Percentiles rank a stretch among this genome's conserved stretches.
Evolutionary conservation across 2,329 filamentous ascomycete species (phyloP).

Genomic region (Alternaria solani): DNA sequence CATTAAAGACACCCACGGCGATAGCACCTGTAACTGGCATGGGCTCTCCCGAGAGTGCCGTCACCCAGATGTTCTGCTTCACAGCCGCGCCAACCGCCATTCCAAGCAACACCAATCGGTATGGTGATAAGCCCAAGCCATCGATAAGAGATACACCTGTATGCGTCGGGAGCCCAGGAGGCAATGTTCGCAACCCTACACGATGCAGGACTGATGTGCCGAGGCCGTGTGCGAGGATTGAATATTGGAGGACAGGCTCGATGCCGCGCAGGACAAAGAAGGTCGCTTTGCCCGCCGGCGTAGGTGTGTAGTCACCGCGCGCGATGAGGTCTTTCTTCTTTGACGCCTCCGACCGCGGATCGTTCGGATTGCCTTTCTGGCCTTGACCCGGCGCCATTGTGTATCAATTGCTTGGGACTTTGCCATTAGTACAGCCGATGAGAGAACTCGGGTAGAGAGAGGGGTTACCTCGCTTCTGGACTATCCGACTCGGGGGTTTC

Average conservation of each 20-base stretch:
- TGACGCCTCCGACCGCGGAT: conserved; percentile 40
- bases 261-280: conserved; percentile 59
- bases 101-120: conserved; percentile 60
- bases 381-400: conserved; percentile 2
- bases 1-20: conserved; percentile 62
- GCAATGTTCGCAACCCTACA: conserved; percentile 56
- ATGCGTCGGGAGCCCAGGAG: conserved; percentile 52
- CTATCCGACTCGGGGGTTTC: not conserved
- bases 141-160: conserved; percentile 53
- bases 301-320: conserved; percentile 53
- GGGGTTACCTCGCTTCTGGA: not conserved
- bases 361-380: conserved; percentile 10
- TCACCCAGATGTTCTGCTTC: conserved; percentile 67
- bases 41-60: conserved; percentile 58
- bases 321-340: conserved; percentile 49
- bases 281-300: conserved; percentile 49
- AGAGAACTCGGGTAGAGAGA: not conserved
- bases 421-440: not conserved
- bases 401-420: not conserved
- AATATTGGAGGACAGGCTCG: conserved; percentile 60
- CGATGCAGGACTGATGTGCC: conserved; percentile 55
- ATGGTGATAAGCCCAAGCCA: conserved; percentile 58
- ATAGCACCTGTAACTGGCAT: conserved; percentile 57
- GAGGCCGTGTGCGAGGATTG: conserved; percentile 55
- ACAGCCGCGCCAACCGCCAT: conserved; percentile 62